Percentiles rank a stretch among this genome's conserved stretches.
These are phyloP conservation scores for Mycena haematopus DNA, from an alignment of 768 basidiomycete species.

Conservation along the genomic window DNA sequence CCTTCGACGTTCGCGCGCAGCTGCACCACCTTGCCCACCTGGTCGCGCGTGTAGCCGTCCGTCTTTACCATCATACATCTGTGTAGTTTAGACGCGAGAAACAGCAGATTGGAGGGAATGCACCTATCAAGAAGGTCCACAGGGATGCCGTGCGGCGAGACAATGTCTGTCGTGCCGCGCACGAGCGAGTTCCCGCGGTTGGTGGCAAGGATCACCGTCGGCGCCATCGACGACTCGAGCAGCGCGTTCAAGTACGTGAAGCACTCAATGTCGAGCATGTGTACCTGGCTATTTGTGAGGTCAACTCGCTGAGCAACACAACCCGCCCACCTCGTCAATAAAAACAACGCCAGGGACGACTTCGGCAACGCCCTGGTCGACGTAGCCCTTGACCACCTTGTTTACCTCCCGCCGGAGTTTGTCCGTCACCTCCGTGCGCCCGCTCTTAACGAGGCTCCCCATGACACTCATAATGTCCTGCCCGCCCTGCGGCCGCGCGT, in stretches of 20 bases:
- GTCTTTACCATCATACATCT: constrained; percentile 97
- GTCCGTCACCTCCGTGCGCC: constrained; percentile 95
- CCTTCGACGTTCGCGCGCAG: constrained; percentile 88
- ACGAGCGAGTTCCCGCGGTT: constrained; percentile 94
- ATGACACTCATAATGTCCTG: constrained; percentile 99
- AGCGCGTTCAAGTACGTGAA: constrained; percentile 98
- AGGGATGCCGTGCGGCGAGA: constrained; percentile 92
- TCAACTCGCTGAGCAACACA: neutral
- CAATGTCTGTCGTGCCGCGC: constrained; percentile 90
- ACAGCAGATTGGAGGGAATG: constrained; percentile 26
- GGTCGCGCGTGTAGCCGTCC: constrained; percentile 62
- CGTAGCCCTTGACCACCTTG: constrained; percentile 96
- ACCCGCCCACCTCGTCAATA: constrained; percentile 84
- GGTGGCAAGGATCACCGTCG: constrained; percentile 95
- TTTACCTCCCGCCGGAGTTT: constrained; percentile 95
- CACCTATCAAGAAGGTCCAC: constrained; percentile 93
- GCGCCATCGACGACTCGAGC: constrained; percentile 95
- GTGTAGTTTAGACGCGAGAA: neutral
- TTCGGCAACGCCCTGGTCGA: constrained; percentile 98
- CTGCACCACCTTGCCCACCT: constrained; percentile 24
- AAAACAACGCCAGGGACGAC: constrained; percentile 98
- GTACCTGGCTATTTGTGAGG: constrained; percentile 68
- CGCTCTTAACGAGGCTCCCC: constrained; percentile 88
- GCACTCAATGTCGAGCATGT: constrained; percentile 99
- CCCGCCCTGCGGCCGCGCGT: constrained; percentile 93